Percentiles rank a stretch among this genome's conserved stretches.
Conservation (phyloP, 2,329 filamentous ascomycete genomes). For the Aspergillus texensis region DNA sequence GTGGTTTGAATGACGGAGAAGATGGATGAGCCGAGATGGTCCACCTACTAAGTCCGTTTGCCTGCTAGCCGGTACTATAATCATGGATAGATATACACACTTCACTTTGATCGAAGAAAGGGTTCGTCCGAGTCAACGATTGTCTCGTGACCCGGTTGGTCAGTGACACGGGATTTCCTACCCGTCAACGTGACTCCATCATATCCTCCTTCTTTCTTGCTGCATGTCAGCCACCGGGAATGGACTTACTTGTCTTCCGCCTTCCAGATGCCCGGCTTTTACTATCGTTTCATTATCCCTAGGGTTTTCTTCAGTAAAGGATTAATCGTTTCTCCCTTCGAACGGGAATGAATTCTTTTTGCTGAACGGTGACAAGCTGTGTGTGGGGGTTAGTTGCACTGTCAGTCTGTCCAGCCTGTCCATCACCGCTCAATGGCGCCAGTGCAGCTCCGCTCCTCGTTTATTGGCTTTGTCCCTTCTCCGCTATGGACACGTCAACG, state of each 20-base stretch:
- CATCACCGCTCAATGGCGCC: constrained; percentile 16
- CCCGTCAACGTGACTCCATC: background rate
- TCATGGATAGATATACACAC: background rate
- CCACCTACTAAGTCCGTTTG: background rate
- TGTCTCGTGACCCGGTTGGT: constrained; percentile 2
- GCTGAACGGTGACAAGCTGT: background rate
- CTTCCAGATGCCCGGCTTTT: background rate
- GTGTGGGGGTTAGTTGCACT: constrained; percentile 8
- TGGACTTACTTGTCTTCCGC: background rate
- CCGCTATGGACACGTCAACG: constrained; percentile 34
- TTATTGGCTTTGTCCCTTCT: constrained; percentile 22
- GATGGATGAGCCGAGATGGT: background rate
- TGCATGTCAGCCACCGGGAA: too few species aligned
- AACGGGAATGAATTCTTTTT: background rate
- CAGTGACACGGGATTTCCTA: background rate
- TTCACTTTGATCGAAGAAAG: background rate
- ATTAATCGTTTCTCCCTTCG: background rate
- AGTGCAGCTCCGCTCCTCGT: constrained; percentile 21
- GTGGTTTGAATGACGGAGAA: background rate
- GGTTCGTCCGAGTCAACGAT: background rate
- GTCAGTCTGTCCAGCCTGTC: constrained; percentile 8
- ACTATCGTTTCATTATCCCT: background rate
- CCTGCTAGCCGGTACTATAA: background rate
- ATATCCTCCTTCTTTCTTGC: too few species aligned
- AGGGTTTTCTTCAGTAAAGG: background rate